Evolutionary conservation across 768 basidiomycete species (phyloP).

Genomic region (Suillus occidentalis): DNA sequence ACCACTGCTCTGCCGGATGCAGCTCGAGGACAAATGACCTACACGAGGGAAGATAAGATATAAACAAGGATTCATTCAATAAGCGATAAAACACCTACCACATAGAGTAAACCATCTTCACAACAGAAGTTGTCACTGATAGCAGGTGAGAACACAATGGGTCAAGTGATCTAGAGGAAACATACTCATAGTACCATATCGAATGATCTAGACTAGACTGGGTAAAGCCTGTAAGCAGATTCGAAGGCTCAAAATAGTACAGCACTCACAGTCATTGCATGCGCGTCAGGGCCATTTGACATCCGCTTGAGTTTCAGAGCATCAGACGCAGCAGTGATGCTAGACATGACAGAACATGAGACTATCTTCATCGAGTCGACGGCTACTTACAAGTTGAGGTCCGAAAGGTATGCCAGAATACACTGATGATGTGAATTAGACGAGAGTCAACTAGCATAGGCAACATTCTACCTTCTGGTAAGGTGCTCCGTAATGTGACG

Average conservation of each 20-base stretch:
- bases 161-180: constrained; percentile 2
- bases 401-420: constrained; percentile 78
- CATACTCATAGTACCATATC: constrained; percentile 77
- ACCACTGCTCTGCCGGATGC: constrained; percentile 69
- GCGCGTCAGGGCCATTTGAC: constrained; percentile 47
- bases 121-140: constrained; percentile 71
- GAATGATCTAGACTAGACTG: constrained; percentile 79
- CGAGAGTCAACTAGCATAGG: neutral
- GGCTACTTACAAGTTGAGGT: constrained; percentile 66
- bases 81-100: constrained; percentile 43
- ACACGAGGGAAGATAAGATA: neutral
- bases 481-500: constrained; percentile 63
- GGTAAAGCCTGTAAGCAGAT: constrained; percentile 1
- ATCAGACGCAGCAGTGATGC: constrained; percentile 54
- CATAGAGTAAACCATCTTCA: constrained; percentile 79
- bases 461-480: constrained; percentile 66
- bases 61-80: constrained; percentile 1
- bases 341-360: constrained; percentile 28
- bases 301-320: constrained; percentile 54
- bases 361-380: neutral
- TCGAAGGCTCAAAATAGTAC: constrained; percentile 5
- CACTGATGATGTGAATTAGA: constrained; percentile 45
- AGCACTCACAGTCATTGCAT: constrained; percentile 61
- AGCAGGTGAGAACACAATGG: constrained; percentile 5
- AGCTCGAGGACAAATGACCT: constrained; percentile 66